These are phyloP conservation scores for Brassica cretica DNA, from an alignment of 345 rosid genomes.

Conservation along the genomic window DNA sequence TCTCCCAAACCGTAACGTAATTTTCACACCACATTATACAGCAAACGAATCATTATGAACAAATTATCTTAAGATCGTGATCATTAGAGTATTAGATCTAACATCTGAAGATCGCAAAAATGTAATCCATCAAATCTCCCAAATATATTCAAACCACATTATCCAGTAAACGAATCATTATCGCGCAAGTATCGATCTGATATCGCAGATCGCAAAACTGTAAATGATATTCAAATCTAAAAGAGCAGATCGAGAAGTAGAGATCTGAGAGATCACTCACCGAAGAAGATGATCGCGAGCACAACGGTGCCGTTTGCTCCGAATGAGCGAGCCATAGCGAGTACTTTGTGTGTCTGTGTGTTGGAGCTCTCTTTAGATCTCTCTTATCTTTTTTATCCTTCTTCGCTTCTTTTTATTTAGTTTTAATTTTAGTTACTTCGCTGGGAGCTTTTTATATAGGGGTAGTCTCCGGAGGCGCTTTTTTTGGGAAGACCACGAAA, in stretches of 20 bases:
- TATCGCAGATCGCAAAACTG: background rate
- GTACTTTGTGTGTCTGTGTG: background rate
- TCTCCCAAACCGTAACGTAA: background rate
- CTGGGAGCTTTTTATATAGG: slow-evolving; percentile 11
- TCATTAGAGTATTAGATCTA: background rate
- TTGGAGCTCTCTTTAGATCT: background rate
- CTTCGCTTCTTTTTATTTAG: background rate
- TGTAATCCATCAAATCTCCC: background rate
- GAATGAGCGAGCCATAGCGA: slow-evolving; percentile 35
- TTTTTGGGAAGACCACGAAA: background rate
- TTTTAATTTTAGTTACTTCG: background rate
- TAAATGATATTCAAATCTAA: background rate
- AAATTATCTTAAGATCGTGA: background rate
- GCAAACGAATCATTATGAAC: background rate
- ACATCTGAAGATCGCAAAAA: background rate
- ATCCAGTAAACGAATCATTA: background rate
- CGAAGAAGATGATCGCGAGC: slow-evolving; percentile 35
- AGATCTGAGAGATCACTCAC: slow-evolving; percentile 19
- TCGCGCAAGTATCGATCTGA: background rate
- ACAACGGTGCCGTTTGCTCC: slow-evolving; percentile 31
- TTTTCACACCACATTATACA: background rate
- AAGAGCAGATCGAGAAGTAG: background rate
- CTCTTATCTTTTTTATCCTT: background rate
- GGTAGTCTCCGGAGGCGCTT: background rate
- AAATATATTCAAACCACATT: background rate